Conservation (phyloP, 169 alveolate species). For the Plasmodium ovale region DNA sequence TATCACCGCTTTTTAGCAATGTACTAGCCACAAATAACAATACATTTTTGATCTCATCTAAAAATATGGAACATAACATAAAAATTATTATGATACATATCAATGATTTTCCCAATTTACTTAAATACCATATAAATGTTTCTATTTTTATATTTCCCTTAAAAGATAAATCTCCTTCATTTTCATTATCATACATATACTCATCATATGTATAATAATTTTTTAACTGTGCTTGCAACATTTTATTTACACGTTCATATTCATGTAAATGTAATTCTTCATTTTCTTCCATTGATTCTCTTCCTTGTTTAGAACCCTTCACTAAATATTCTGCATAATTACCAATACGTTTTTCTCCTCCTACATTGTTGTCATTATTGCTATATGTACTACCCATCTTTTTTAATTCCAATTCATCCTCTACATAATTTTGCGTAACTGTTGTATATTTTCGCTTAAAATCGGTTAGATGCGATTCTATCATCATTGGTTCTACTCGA, state of each 20-base stretch:
- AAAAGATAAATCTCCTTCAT: conserved; percentile 7
- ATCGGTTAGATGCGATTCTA: background rate
- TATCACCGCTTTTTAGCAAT: background rate
- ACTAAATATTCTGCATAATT: conserved; percentile 18
- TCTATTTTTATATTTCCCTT: conserved; percentile 55
- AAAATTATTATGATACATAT: conserved; percentile 22
- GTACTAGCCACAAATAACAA: conserved; percentile 36
- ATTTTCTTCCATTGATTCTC: background rate
- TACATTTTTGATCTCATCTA: conserved; percentile 64
- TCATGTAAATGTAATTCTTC: conserved; percentile 10
- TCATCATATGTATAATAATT: conserved; percentile 7
- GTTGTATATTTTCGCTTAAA: background rate
- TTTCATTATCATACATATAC: background rate
- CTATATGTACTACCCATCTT: background rate
- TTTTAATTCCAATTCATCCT: background rate
- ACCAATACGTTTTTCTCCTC: background rate
- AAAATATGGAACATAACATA: conserved; percentile 34
- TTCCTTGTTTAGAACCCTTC: background rate
- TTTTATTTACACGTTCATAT: conserved; percentile 16
- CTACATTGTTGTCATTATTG: background rate
- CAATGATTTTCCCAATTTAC: conserved; percentile 19
- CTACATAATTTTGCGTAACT: conserved; percentile 21
- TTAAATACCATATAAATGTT: conserved; percentile 59
- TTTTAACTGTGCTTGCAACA: conserved; percentile 14
- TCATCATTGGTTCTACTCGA: background rate